These are phyloP conservation scores for Echinosophora koreensis DNA, from an alignment of 306 rosid species.

Conservation along the genomic window DNA sequence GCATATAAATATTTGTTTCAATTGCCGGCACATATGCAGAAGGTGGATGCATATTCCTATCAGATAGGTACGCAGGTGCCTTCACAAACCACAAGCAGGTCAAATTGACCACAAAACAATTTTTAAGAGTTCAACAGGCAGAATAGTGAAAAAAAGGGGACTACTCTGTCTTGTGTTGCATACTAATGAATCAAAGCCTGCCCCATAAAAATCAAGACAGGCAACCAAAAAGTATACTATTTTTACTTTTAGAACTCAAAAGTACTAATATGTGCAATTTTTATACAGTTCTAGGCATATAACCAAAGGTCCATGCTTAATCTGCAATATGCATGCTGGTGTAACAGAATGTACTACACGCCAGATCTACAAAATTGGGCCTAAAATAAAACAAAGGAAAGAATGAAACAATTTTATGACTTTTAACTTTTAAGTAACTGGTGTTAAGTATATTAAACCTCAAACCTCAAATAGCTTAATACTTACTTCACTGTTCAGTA, in stretches of 20 bases:
- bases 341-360: background rate
- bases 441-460: background rate
- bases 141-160: constrained; percentile 4
- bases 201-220: constrained; percentile 17
- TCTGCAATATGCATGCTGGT: constrained; percentile 4
- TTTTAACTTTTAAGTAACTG: background rate
- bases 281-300: constrained; percentile 16
- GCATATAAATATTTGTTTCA: constrained; percentile 65
- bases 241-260: background rate
- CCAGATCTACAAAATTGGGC: background rate
- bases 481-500: background rate
- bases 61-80: constrained; percentile 76
- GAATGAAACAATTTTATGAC: background rate
- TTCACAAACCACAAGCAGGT: constrained; percentile 53
- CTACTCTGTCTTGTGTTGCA: constrained; percentile 8
- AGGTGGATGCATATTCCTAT: constrained; percentile 72
- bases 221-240: background rate
- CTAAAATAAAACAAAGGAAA: background rate
- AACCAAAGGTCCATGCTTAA: constrained; percentile 24
- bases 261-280: constrained; percentile 25
- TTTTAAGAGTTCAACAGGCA: background rate
- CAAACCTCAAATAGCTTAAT: constrained; percentile 33
- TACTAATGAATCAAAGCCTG: constrained; percentile 7
- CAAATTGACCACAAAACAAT: constrained; percentile 37
- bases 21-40: constrained; percentile 58